Conservation (phyloP, 2,329 filamentous ascomycete species). For the Aureobasidium pullulans region DNA sequence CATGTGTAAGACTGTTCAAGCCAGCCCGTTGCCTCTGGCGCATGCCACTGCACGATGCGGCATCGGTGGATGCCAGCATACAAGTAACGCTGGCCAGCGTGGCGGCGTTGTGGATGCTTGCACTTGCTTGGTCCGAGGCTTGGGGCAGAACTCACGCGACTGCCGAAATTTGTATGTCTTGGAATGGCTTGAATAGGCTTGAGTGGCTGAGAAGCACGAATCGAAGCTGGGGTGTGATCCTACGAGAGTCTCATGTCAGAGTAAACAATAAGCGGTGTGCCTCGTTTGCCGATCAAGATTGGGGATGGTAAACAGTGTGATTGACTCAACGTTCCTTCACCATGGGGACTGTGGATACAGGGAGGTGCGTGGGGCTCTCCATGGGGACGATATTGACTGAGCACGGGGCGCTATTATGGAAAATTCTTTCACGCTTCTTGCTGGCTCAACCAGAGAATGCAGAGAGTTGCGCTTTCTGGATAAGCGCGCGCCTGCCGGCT, state of each 20-base stretch:
- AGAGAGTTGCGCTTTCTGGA: background rate
- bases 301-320: background rate
- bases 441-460: background rate
- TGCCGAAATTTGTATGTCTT: slow-evolving; percentile 12
- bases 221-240: slow-evolving; percentile 4
- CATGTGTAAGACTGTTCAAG: background rate
- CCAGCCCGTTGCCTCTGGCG: background rate
- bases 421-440: slow-evolving; percentile 3
- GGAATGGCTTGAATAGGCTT: background rate
- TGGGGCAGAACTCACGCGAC: background rate
- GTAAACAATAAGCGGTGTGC: slow-evolving; percentile 7
- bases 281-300: slow-evolving; percentile 1
- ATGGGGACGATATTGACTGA: background rate
- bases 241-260: background rate
- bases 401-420: background rate
- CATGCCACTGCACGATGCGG: background rate
- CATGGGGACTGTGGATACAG: slow-evolving; percentile 1
- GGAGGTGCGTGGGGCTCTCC: slow-evolving; percentile 8
- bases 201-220: slow-evolving; percentile 7
- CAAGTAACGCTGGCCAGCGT: slow-evolving; percentile 11
- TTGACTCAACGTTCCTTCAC: slow-evolving; percentile 1
- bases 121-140: slow-evolving; percentile 5
- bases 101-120: slow-evolving; percentile 10
- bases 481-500: background rate
- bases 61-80: background rate